Evolutionary conservation across 2,329 filamentous ascomycete species (phyloP), one percentile per base, ranked within the genome.

Genomic region (Amphichorda felina): DNA sequence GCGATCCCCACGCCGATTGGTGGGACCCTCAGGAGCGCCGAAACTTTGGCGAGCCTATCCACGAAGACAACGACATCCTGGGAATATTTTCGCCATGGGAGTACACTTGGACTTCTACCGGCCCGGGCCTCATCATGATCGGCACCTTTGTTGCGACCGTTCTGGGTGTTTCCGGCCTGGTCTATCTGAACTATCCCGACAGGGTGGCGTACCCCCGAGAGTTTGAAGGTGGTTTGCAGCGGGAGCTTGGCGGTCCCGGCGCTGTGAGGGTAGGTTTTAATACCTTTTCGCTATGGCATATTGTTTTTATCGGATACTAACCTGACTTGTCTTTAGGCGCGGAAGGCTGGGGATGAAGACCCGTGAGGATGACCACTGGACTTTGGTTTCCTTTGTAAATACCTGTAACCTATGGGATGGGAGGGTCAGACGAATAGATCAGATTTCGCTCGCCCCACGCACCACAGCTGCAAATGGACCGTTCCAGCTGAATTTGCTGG

Each of bases 21-120:
- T 96, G 87, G 85, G 89, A 98, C 63, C 82, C 87, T 60, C 91
- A 98, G 65, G 91, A 96, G 61, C 80, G 88, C 56, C 78, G 91
- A 52, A 96, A 98, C 71, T 96, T 84, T 57, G 88, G 88, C 60
- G 93, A 98, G 62, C 85, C 89, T 10, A 77, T 94, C 35, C 89
- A 98, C 60, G 93, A 98, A 62, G 91, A 98, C 60, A 82, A 95
- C 60, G 93, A 98, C 57, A 72, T 87, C 39, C 70, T 96, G 39
- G 88, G 87, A 48, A 81, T 94, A 44, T 89, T 98, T 63, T 82
- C 84, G 34, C 77, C 86, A 3, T 79, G 91, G 57, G 80, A 88
- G 50, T 96, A 98, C 66, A 91, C 79, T 38, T 89, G 91, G 70
- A 66, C 70, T 30, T 80, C 72, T 34, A 66, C 88, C 13, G 72